These are phyloP conservation scores for Rhexocercosporidium sp. DNA, from an alignment of 2,329 filamentous ascomycete species.

Conservation along the genomic window DNA sequence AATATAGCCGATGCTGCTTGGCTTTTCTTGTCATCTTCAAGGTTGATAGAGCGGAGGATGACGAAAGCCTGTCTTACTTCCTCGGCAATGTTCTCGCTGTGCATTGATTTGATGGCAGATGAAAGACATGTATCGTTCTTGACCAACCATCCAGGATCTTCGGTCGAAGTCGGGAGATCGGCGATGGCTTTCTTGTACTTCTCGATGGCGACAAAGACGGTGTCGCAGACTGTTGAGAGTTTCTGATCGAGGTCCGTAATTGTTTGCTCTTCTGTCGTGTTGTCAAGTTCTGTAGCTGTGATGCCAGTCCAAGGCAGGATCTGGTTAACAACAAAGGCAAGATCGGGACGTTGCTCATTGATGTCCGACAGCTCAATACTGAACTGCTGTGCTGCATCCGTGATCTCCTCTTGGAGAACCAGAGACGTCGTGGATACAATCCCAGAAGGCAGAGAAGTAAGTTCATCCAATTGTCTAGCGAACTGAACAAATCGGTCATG, in stretches of 20 bases:
- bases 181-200: constrained; percentile 63
- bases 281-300: constrained; percentile 24
- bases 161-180: constrained; percentile 60
- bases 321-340: constrained; percentile 70
- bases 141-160: constrained; percentile 68
- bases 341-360: constrained; percentile 56
- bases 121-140: constrained; percentile 40
- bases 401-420: constrained; percentile 30
- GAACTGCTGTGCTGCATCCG: constrained; percentile 27
- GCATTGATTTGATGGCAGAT: constrained; percentile 37
- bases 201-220: constrained; percentile 80
- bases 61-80: constrained; percentile 51
- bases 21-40: constrained; percentile 49
- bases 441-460: constrained; percentile 56
- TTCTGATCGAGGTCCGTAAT: constrained; percentile 57
- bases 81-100: constrained; percentile 33
- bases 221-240: constrained; percentile 71
- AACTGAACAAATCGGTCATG: constrained; percentile 53
- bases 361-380: constrained; percentile 47
- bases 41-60: constrained; percentile 51
- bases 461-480: constrained; percentile 47
- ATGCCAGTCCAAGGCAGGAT: constrained; percentile 66
- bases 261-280: constrained; percentile 1
- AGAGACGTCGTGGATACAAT: constrained; percentile 51
- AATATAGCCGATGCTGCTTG: constrained; percentile 61